These are phyloP conservation scores for Teratosphaeria destructans DNA, from an alignment of 2,329 filamentous ascomycete genomes.

Conservation along the genomic window DNA sequence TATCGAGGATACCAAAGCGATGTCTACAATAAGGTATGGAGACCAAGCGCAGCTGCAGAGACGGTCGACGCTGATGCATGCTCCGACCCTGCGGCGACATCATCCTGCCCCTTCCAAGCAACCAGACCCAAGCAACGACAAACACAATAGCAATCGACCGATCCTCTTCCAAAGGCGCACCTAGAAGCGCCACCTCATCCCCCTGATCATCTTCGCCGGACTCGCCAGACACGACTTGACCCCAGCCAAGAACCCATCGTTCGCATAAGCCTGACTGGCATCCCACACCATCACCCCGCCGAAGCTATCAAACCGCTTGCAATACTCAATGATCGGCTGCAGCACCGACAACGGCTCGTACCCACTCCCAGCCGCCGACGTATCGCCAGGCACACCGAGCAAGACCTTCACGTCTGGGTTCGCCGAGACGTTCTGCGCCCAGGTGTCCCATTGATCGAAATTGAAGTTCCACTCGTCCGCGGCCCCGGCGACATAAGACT, in stretches of 20 bases:
- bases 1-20: no score
- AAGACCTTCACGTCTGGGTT: conserved; percentile 24
- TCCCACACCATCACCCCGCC: conserved; percentile 35
- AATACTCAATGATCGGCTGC: conserved; percentile 19
- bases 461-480: conserved; percentile 44
- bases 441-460: conserved; percentile 35
- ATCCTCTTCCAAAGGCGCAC: not conserved
- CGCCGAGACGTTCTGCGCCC: conserved; percentile 14
- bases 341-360: conserved; percentile 23
- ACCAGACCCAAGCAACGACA: no score
- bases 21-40: no score
- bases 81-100: no score
- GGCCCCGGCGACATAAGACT: conserved; percentile 22
- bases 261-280: conserved; percentile 38
- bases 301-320: conserved; percentile 25
- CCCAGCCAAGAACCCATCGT: conserved; percentile 17
- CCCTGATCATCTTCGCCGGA: not conserved
- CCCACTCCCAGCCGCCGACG: conserved; percentile 24
- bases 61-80: no score
- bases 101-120: no score
- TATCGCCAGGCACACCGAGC: conserved; percentile 26
- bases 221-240: conserved; percentile 3
- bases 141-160: not conserved
- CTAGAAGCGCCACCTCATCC: not conserved
- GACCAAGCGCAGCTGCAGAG: no score